Base-by-base conservation (phyloP, 768 basidiomycete species). In the Boletus fagicola region DNA sequence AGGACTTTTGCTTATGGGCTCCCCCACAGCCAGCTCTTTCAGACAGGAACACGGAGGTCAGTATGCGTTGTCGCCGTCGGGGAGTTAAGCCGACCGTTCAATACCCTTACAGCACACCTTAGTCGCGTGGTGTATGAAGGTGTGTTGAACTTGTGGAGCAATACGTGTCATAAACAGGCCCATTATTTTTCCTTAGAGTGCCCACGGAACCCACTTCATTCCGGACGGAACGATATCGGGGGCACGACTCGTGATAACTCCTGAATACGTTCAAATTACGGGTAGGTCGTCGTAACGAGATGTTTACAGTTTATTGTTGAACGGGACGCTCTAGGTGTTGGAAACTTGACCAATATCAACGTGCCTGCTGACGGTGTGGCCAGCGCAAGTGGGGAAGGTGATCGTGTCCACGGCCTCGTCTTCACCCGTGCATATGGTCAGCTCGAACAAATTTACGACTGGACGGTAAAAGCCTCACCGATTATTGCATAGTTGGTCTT, bases 231-330 rank as follows among this genome's bases (percentile, higher is more conserved):
- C 85, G n/a, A 82, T 90, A 63, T 76, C 74, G 1, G 84, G 84
- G 50, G 86, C 82, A 18, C 87, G 86, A 66, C 82, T 89, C 67
- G 78, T 90, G 5, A 77, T 82, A 60, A 89, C 90, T 0, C 84
- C 87, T n/a, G 85, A 86, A 68, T 91, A 84, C 68, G 77, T 90
- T 35, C 88, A 88, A 65, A 73, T 90, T 53, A 85, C 83, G 39
- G 91, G 87, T 76, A 51, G 38, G 68, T 57, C 15, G 24, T 49
- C 50, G 2, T 28, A 16, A 7, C 57, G 62, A 11, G 60, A 18
- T 62, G 62, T 24, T 40, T 62, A 68, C 28, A 62, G 62, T 20
- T 13, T 63, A 61, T 31, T 53, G 59, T 22, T 68, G 62, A 66
- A 54, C 22, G 24, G 30, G 42, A 45, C 51, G 75, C 75, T 64